Evolutionary conservation across 305 asterid species (phyloP), one percentile per base, ranked within the genome.

Genomic region (Stenogyne calaminthoides): DNA sequence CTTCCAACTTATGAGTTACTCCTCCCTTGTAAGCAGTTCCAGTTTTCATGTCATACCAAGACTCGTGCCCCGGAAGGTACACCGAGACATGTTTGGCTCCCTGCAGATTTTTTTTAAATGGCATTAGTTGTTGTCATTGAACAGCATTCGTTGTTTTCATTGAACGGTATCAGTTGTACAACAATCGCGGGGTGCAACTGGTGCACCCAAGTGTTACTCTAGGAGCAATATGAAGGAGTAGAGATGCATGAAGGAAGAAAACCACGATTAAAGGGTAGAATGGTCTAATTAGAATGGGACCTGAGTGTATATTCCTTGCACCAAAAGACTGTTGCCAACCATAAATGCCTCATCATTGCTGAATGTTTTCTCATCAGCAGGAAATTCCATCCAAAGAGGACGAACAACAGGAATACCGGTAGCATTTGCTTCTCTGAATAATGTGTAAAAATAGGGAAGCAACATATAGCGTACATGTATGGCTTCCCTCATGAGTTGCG

Each of bases 301-400:
- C 98, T 91, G 82, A 9, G 93, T 87, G 83, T 82, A 95, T 84
- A 95, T 81, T 72, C 97, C 99, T 91, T 95, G 99, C 56, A 95
- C 99, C 83, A 95, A 82, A 74, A 95, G 85, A 83, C 95, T 79
- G 80, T 85, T 85, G 34, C 99, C 99, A 55, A 95, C 96, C 98
- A 95, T 91, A 81, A 95, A 92, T 46, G 99, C 97, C 81, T 95
- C 99, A 61, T 95, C 99, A 47, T 84, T 91, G 86, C 84, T 82
- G 78, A 84, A 95, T 49, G 97, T 84, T 52, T 88, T 88, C 82
- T 88, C 97, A 69, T 95, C 99, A 62, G 79, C 55, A 64, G 99
- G 99, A 81, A 91, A 95, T 70, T 95, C 99, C 98, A 95, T 95
- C 97, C 96, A 95, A 60, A 95, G 97, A 42, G 99, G 97, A 19